phyloP scores from a whole-genome alignment of 192 early-diverging fungal genomes.

The Gonapodya prolifera region DNA sequence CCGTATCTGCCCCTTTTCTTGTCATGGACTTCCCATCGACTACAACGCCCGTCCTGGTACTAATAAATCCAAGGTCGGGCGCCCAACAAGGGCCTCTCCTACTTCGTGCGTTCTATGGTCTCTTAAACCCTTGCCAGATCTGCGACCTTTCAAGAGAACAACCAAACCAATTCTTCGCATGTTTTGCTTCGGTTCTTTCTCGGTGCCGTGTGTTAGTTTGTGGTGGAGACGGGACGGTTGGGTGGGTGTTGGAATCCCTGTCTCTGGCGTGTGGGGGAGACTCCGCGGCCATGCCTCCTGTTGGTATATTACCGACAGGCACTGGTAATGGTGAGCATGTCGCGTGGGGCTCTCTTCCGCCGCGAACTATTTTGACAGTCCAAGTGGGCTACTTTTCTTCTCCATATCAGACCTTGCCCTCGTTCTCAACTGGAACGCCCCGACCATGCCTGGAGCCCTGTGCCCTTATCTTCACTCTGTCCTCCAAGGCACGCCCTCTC shows the following conservation, averaged over 20 bases:
- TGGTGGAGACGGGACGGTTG: constrained; percentile 32
- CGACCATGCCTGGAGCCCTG: background rate
- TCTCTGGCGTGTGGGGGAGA: constrained; percentile 9
- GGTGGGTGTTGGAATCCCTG: constrained; percentile 23
- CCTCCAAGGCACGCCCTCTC: background rate
- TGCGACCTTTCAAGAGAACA: constrained; percentile 17
- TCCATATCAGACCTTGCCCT: constrained; percentile 29
- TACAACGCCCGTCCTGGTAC: background rate
- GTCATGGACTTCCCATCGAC: background rate
- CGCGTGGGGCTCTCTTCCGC: background rate
- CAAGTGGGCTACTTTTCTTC: background rate
- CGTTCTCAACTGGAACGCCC: constrained; percentile 17
- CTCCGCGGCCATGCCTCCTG: constrained; percentile 15
- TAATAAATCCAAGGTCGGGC: constrained; percentile 32
- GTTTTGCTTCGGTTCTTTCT: constrained; percentile 12
- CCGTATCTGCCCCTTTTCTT: background rate
- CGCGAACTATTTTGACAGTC: background rate
- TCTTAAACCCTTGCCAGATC: constrained; percentile 27
- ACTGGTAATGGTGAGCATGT: constrained; percentile 22
- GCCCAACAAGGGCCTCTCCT: constrained; percentile 20
- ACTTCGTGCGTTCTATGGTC: constrained; percentile 15
- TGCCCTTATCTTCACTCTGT: background rate
- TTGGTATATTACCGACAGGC: constrained; percentile 30
- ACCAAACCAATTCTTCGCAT: constrained; percentile 15
- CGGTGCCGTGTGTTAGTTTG: constrained; percentile 21